These are phyloP conservation scores for Botrytis squamosa DNA, from an alignment of 2,329 filamentous ascomycete species.

Conservation along the genomic window DNA sequence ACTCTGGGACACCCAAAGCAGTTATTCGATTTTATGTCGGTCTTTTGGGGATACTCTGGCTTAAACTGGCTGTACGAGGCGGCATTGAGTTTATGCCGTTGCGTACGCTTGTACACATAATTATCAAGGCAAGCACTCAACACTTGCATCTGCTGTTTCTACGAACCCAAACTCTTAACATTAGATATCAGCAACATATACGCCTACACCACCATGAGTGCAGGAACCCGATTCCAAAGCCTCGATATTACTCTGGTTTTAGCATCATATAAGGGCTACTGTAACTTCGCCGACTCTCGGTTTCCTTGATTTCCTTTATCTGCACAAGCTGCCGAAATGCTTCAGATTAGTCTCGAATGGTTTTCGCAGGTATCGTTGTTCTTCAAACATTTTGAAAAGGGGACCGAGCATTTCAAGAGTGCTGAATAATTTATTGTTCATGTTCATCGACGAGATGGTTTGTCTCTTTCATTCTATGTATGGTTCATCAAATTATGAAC, in stretches of 20 bases:
- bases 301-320: neutral
- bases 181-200: neutral
- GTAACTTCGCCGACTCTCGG: neutral
- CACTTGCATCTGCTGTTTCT: neutral
- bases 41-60: neutral
- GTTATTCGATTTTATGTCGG: neutral
- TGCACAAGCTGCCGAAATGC: neutral
- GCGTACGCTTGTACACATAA: neutral
- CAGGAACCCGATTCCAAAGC: neutral
- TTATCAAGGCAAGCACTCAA: neutral
- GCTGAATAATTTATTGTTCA: neutral
- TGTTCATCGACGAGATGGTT: neutral
- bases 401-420: neutral
- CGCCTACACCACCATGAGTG: neutral
- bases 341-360: neutral
- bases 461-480: neutral
- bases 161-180: neutral
- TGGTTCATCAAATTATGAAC: neutral
- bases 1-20: fast-evolving
- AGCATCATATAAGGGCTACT: neutral
- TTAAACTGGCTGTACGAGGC: neutral
- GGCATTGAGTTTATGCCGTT: neutral
- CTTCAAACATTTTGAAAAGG: neutral
- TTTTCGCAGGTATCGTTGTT: neutral
- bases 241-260: neutral